These are phyloP conservation scores for Fusarium phyllophilum DNA, from an alignment of 2,329 filamentous ascomycete genomes.

Conservation along the genomic window DNA sequence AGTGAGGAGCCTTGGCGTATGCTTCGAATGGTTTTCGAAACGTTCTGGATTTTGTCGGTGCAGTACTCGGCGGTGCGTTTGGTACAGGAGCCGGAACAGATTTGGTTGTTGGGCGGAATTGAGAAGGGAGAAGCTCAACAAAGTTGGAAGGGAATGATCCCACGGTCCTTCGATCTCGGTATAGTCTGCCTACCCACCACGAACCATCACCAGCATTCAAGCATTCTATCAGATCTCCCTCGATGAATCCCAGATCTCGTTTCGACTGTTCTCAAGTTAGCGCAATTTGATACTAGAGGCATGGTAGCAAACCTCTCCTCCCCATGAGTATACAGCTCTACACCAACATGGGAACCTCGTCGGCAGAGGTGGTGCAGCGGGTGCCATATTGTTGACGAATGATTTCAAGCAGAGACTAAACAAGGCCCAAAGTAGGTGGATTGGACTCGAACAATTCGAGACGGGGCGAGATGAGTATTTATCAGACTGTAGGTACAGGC, in stretches of 20 bases:
- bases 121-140: slow-evolving; percentile 86
- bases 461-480: slow-evolving; percentile 20
- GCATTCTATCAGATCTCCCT: slow-evolving; percentile 97
- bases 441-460: slow-evolving; percentile 25
- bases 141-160: slow-evolving; percentile 98
- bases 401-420: slow-evolving; percentile 13
- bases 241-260: slow-evolving; percentile 94
- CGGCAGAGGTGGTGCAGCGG: slow-evolving; percentile 71
- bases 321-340: slow-evolving; percentile 91
- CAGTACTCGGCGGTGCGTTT: slow-evolving; percentile 64
- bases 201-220: slow-evolving; percentile 96
- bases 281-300: neutral
- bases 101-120: slow-evolving; percentile 79
- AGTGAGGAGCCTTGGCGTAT: slow-evolving; percentile 73
- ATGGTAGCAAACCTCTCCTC: slow-evolving; percentile 73
- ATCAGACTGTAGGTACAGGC: slow-evolving; percentile 30
- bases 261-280: slow-evolving; percentile 71
- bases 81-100: slow-evolving; percentile 67
- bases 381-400: slow-evolving; percentile 57
- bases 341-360: slow-evolving; percentile 91
- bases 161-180: slow-evolving; percentile 88
- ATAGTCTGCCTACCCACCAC: slow-evolving; percentile 97
- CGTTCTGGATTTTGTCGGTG: slow-evolving; percentile 68
- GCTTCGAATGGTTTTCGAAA: slow-evolving; percentile 75
- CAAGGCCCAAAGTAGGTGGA: slow-evolving; percentile 9